A percentile compares a stretch with the other conserved stretches of the same genome.
Evolutionary conservation across 2,329 filamentous ascomycete species (phyloP).

Genomic region (Aspergillus ruber): DNA sequence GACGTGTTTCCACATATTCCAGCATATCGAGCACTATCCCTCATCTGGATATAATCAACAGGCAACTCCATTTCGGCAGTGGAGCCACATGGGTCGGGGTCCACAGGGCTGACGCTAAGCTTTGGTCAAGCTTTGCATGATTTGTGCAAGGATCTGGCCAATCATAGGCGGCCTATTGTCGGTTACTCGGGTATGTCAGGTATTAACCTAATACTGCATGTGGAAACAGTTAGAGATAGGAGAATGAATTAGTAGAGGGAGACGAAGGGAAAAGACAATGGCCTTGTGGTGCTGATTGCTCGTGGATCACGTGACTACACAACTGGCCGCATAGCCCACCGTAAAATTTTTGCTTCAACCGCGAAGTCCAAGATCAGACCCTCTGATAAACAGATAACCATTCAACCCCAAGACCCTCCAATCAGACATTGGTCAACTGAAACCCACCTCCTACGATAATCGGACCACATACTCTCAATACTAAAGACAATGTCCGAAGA

Average conservation of each 20-base stretch:
- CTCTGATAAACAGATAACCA: background rate
- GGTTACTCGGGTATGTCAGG: background rate
- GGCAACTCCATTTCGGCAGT: background rate
- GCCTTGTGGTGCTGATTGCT: background rate
- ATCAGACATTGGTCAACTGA: background rate
- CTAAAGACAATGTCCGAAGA: constrained; percentile 8
- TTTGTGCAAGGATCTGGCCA: constrained; percentile 1
- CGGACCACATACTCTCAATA: constrained; percentile 3
- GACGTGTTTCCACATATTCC: no score
- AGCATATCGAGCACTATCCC: no score
- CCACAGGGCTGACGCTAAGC: constrained; percentile 7
- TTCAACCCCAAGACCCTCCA: background rate
- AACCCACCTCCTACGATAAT: background rate
- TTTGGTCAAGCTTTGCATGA: constrained; percentile 12
- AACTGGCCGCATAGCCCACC: constrained; percentile 2
- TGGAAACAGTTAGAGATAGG: no score
- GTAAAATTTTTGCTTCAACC: constrained; percentile 12
- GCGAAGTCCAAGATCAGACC: background rate
- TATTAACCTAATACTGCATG: background rate
- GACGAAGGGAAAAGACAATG: background rate
- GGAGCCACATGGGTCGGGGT: background rate
- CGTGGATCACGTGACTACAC: constrained; percentile 11
- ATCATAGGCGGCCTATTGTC: constrained; percentile 1
- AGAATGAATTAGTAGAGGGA: background rate
- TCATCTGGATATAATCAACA: background rate